Evolutionary conservation across 1,284 basidiomycete species (phyloP), one percentile per base, ranked within the genome.

Genomic region (Cryptococcus sp.): DNA sequence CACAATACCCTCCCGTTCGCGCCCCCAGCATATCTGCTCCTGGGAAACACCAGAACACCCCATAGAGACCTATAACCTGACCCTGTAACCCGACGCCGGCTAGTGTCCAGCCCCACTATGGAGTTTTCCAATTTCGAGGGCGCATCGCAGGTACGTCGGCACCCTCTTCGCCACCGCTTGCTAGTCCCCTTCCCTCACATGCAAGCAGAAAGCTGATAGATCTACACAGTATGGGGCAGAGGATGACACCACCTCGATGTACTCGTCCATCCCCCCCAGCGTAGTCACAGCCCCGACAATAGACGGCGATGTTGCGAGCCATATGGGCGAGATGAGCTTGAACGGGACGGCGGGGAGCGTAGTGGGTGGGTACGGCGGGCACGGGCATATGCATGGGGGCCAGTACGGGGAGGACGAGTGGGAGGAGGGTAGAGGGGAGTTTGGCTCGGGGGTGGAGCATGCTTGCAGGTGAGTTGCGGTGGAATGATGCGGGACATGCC

Each of bases 381-480:
- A 45, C 21, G 44, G 20, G n/a, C 28, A 33, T 33, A 20, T 18
- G 20, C 47, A 58, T 51, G 36, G 48, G 23, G 20, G 21, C 16
- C 39, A 35, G 13, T 62, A 65, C 18, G 44, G 44, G n/a, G 65
- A 71, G 20, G 72, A 72, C 37, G 80, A 80, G 28, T 77, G 87
- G 55, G 91, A 94, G 72, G 88, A 84, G 18, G 87, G 78, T 92
- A 52, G 91, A 94, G 66, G 89, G 94, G 72, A 76, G 92, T 89
- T 93, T 60, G 91, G 92, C 64, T 81, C 85, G 35, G 84, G 85
- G 38, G 82, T 93, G 21, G 91, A 95, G 38, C 92, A 96, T 77
- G 93, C 93, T 11, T 96, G 93, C 88, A 92, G 89, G 91, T 92
- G 61, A 68, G 86, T 80, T 36, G 38, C 16, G 36, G 35, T 11